Base-by-base conservation (phyloP, 2,329 filamentous ascomycete species). In the Pseudogymnoascus sp. region DNA sequence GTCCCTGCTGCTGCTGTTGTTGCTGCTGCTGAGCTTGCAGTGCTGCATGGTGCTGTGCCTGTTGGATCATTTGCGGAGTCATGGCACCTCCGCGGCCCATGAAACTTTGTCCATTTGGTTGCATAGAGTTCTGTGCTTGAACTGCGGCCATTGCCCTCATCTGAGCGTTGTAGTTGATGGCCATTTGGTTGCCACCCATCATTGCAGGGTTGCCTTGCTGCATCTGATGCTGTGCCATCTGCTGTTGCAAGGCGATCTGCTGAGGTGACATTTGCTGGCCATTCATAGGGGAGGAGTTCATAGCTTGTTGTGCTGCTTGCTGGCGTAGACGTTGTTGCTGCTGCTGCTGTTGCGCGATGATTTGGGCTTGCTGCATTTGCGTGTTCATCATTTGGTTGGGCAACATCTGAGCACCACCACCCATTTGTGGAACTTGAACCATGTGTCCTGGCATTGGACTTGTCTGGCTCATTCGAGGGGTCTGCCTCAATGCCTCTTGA, bases 381-480 rank as follows among this genome's bases (percentile, higher is more conserved):
- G 69, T 67, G 31, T 66, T 65, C 64, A 69, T 67, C n/a, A 63
- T 63, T 38, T 70, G 69, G 63, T 78, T 78, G 64, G 79, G 78
- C 77, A 85, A 82, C 73, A 84, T 79, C 74, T 84, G 57, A 80
- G 61, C 73, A 65, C 79, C 78, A 19, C 50, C 50, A 23, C 79
- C 78, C 74, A 84, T 80, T 69, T 83, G 82, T 64, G 82, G 82
- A 65, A 78, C 79, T 63, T 84, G 82, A 0, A 80, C 77, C 79
- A 87, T 83, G 78, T 83, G 82, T 40, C 77, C 78, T 50, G 84
- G 83, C 53, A 84, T 81, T 19, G 86, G 84, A 70, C 85, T 88
- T 26, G 80, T 82, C 72, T 88, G 85, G 31, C 76, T 79, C 80
- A 87, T 85, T 64, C 84, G 82, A 53, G 86, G 86, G 10, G 85